Evolutionary conservation across 1,139 yeast species (phyloP).

Genomic region (Hansenula sp.): DNA sequence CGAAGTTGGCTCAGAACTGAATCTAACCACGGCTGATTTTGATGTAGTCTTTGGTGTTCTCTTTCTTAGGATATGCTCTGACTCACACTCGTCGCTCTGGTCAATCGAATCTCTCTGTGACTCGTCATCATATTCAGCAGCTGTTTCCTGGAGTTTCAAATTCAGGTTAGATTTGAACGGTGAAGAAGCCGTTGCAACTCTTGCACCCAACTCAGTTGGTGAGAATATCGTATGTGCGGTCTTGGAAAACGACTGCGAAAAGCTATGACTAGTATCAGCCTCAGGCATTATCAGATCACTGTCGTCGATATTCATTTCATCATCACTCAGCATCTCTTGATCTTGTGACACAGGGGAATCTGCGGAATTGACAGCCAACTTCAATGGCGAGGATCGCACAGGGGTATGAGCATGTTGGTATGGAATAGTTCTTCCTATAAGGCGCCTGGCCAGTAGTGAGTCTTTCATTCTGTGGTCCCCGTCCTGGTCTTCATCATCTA

Average conservation of each 20-base stretch:
- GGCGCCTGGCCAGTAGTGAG: neutral
- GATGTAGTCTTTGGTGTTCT: neutral
- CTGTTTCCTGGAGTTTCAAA: neutral
- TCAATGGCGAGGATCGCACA: slow-evolving; percentile 3
- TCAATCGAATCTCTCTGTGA: slow-evolving; percentile 5
- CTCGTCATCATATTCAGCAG: slow-evolving; percentile 1
- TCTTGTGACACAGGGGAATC: neutral
- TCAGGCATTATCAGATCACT: slow-evolving; percentile 6
- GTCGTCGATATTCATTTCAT: slow-evolving; percentile 1
- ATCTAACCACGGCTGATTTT: neutral
- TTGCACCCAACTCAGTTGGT: slow-evolving; percentile 26
- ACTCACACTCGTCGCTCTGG: slow-evolving; percentile 1
- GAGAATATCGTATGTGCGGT: slow-evolving; percentile 14
- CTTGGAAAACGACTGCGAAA: neutral
- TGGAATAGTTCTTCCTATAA: neutral
- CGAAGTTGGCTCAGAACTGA: neutral
- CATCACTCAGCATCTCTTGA: neutral
- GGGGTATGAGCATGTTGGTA: slow-evolving; percentile 1
- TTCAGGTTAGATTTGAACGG: slow-evolving; percentile 2
- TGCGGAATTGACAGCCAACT: neutral
- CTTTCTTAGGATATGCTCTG: neutral
- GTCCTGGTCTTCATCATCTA: slow-evolving; percentile 1
- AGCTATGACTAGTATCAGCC: neutral
- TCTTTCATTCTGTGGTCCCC: neutral
- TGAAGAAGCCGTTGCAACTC: slow-evolving; percentile 18